phyloP scores from a whole-genome alignment of 2,329 filamentous ascomycete genomes.

The Exophiala sideris region DNA sequence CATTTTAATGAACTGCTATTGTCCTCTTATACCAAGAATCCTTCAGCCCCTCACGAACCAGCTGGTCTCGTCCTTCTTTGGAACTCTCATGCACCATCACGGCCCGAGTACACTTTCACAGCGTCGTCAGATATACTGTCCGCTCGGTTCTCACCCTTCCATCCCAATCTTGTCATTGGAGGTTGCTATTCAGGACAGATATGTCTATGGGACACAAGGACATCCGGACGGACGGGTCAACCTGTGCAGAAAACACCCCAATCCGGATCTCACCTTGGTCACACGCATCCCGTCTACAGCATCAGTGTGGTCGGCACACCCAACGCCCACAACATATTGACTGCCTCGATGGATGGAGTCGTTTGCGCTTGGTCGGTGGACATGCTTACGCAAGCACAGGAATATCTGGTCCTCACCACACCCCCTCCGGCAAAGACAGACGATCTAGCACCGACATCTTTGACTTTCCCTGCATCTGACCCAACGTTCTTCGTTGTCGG shows the following conservation, averaged over 20 bases:
- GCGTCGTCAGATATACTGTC: conserved; percentile 93
- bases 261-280: conserved; percentile 72
- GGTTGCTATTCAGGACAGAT: conserved; percentile 97
- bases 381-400: conserved; percentile 95
- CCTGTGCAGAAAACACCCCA: conserved; percentile 95
- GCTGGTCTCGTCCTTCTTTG: conserved; percentile 93
- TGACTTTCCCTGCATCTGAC: conserved; percentile 91
- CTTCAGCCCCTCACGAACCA: conserved; percentile 87
- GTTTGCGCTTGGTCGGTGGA: conserved; percentile 97
- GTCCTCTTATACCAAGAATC: conserved; percentile 95
- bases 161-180: conserved; percentile 92
- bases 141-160: conserved; percentile 97
- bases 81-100: conserved; percentile 92
- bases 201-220: conserved; percentile 92
- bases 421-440: conserved; percentile 86
- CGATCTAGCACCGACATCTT: conserved; percentile 88
- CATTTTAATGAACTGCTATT: conserved; percentile 85
- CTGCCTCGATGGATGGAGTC: conserved; percentile 91
- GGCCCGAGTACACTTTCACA: conserved; percentile 94
- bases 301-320: conserved; percentile 95
- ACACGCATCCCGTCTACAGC: conserved; percentile 94
- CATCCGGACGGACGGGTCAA: conserved; percentile 61
- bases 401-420: conserved; percentile 82
- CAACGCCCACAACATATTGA: conserved; percentile 98
- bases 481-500: conserved; percentile 97